Evolutionary conservation across 2,329 filamentous ascomycete genomes (phyloP).

Genomic region (Cladorrhinum sp.): DNA sequence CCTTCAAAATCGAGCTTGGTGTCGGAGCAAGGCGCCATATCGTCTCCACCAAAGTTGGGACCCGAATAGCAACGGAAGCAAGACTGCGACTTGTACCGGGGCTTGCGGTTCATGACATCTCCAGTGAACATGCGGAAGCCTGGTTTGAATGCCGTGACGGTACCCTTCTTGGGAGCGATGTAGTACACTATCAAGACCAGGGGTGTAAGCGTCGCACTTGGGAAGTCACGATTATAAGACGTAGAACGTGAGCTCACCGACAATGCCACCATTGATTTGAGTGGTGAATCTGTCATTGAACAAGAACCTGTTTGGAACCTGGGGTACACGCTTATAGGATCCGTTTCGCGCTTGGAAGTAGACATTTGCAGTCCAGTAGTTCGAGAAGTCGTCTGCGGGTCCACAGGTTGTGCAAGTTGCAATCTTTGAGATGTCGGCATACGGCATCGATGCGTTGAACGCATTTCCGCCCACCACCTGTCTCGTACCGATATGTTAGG

Average conservation of each 20-base stretch:
- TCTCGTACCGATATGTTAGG: not conserved
- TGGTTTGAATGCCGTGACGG: slow-evolving; percentile 8
- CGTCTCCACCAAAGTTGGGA: slow-evolving; percentile 6
- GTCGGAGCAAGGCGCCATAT: not conserved
- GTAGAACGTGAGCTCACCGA: not conserved
- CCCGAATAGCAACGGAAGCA: slow-evolving; percentile 9
- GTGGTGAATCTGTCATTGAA: slow-evolving; percentile 1
- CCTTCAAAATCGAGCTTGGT: slow-evolving; percentile 26
- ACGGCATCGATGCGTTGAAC: slow-evolving; percentile 13
- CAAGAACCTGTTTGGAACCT: not conserved
- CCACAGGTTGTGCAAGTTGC: slow-evolving; percentile 8
- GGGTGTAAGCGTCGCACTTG: not conserved
- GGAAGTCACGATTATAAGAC: not conserved
- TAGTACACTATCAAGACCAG: not conserved
- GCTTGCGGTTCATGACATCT: not conserved
- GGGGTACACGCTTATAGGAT: slow-evolving; percentile 7
- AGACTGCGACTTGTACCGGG: not conserved
- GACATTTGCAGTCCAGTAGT: slow-evolving; percentile 13
- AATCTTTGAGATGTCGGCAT: slow-evolving; percentile 6
- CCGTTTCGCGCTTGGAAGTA: slow-evolving; percentile 11
- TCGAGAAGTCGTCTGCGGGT: slow-evolving; percentile 2
- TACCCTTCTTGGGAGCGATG: not conserved
- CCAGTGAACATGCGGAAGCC: slow-evolving; percentile 7
- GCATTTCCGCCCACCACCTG: slow-evolving; percentile 5
- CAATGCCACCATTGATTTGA: slow-evolving; percentile 3